phyloP scores from a whole-genome alignment of 139 green algal species.

The Picochlorum sp. region DNA sequence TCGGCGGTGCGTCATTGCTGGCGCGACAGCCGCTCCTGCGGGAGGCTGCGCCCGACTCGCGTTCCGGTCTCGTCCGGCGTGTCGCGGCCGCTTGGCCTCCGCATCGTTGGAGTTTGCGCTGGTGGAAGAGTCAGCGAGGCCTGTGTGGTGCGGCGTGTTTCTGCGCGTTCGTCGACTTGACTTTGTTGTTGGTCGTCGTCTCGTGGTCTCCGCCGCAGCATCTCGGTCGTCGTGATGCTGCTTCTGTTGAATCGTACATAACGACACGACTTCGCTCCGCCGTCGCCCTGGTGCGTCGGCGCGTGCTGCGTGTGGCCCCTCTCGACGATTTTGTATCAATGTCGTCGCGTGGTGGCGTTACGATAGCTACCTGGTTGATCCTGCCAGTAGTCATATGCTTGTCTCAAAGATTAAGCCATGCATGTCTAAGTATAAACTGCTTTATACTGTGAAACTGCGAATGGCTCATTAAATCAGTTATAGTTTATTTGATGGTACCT shows the following conservation, averaged over 20 bases:
- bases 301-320: background rate
- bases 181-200: background rate
- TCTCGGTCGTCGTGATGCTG: background rate
- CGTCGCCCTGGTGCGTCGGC: background rate
- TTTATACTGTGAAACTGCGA: constrained; percentile 99
- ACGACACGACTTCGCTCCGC: background rate
- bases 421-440: constrained; percentile 99
- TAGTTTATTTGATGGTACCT: constrained; percentile 99
- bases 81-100: background rate
- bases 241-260: background rate
- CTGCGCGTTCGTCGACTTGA: background rate
- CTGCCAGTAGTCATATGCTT: constrained; percentile 97
- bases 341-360: background rate
- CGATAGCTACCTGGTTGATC: constrained; percentile 87
- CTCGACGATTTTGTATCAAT: constrained; percentile 5
- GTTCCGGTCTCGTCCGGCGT: background rate
- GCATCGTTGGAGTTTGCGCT: background rate
- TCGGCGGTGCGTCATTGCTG: too few species aligned
- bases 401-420: constrained; percentile 99
- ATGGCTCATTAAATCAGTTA: constrained; percentile 99
- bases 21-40: too few species aligned
- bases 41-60: too few species aligned
- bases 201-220: background rate
- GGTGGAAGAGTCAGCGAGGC: background rate
- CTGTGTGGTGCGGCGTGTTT: background rate